Evolutionary conservation across 2,329 filamentous ascomycete species (phyloP).

Genomic region (Fusarium marasasianum): DNA sequence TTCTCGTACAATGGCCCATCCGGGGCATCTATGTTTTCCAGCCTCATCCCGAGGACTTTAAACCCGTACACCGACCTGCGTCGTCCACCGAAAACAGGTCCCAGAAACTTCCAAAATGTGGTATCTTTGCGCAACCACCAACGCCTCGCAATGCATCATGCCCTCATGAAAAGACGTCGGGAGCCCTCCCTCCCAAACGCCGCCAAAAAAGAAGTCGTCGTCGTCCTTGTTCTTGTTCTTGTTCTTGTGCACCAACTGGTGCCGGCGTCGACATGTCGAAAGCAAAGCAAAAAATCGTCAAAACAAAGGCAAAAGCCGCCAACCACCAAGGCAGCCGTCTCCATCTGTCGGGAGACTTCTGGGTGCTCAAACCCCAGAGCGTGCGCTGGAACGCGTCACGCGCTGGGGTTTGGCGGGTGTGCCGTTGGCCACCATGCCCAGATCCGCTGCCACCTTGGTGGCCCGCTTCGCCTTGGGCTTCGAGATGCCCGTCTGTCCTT

Average conservation of each 20-base stretch:
- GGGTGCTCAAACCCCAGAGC: constrained; percentile 33
- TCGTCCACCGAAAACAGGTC: constrained; percentile 22
- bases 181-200: constrained; percentile 12
- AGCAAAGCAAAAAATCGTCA: neutral
- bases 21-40: constrained; percentile 4
- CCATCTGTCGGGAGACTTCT: neutral
- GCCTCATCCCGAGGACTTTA: constrained; percentile 26
- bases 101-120: constrained; percentile 21
- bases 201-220: constrained; percentile 10
- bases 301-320: neutral
- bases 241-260: neutral
- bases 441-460: constrained; percentile 43
- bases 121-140: constrained; percentile 36
- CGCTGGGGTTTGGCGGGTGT: constrained; percentile 48
- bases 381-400: constrained; percentile 45
- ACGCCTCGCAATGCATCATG: constrained; percentile 32
- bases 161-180: constrained; percentile 21
- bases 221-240: neutral
- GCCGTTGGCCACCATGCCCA: constrained; percentile 49
- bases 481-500: constrained; percentile 42
- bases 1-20: neutral
- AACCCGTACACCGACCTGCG: constrained; percentile 9
- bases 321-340: constrained; percentile 11
- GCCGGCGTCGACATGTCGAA: neutral
- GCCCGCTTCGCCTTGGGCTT: constrained; percentile 46